These are phyloP conservation scores for Iodosphaeria phyllophila DNA, from an alignment of 2,329 filamentous ascomycete species.

Conservation along the genomic window DNA sequence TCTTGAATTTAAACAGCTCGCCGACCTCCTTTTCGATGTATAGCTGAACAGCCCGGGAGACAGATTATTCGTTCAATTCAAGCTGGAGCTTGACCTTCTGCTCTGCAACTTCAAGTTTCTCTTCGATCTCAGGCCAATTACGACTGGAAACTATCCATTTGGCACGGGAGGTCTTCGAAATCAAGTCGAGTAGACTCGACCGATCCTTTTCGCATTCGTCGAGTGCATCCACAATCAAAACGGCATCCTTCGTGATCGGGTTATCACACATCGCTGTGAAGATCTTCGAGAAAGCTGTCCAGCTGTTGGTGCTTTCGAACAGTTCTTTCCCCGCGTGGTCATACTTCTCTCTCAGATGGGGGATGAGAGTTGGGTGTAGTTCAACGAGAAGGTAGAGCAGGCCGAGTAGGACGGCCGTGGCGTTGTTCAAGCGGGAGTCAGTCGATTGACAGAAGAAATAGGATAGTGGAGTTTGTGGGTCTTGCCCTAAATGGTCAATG, in stretches of 20 bases:
- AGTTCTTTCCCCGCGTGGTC: constrained; percentile 11
- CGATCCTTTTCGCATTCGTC: constrained; percentile 4
- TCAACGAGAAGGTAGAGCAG: constrained; percentile 12
- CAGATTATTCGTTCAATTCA: constrained; percentile 15
- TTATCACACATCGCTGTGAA: constrained; percentile 22
- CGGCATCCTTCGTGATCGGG: constrained; percentile 9
- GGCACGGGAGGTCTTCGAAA: constrained; percentile 11
- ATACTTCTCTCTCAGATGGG: constrained; percentile 15
- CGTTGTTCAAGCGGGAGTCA: constrained; percentile 9
- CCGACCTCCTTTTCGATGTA: background rate
- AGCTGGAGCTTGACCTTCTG: constrained; percentile 13
- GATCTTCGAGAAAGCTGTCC: constrained; percentile 15
- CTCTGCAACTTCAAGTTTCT: constrained; percentile 6
- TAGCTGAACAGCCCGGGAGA: background rate
- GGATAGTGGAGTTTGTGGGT: too few species aligned
- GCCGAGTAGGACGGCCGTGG: constrained; percentile 13
- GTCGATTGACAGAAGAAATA: constrained; percentile 17
- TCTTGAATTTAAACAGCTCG: background rate
- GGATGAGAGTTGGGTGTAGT: constrained; percentile 12
- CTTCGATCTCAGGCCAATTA: constrained; percentile 18
- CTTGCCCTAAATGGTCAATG: too few species aligned
- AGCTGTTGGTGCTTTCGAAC: constrained; percentile 20
- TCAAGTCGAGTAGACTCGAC: constrained; percentile 15
- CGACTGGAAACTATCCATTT: constrained; percentile 27
- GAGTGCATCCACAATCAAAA: constrained; percentile 13